These are phyloP conservation scores for Aureobasidium sp. DNA, from an alignment of 2,329 filamentous ascomycete genomes.

Conservation along the genomic window DNA sequence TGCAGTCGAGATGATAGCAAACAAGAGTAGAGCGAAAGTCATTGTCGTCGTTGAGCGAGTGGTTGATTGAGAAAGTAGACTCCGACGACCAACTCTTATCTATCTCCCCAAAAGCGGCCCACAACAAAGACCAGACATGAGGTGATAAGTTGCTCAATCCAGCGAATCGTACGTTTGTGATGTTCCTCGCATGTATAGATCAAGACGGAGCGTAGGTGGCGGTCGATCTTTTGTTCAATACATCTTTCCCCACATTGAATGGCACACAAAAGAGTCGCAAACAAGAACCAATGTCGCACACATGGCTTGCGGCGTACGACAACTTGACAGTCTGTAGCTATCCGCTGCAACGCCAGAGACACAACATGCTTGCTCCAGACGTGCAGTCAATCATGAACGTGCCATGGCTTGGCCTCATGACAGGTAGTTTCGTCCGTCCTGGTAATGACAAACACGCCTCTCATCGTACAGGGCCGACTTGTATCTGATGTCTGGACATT, in stretches of 20 bases:
- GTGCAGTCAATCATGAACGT: background rate
- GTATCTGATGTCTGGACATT: constrained; percentile 34
- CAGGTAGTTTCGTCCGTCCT: background rate
- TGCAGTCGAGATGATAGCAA: background rate
- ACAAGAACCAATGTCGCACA: background rate
- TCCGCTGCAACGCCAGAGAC: background rate
- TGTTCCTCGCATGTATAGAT: background rate
- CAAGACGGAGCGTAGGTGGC: background rate
- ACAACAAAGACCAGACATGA: background rate
- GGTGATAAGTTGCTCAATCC: background rate
- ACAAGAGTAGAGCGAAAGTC: background rate
- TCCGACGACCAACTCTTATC: background rate
- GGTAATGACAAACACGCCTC: background rate
- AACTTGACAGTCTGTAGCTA: background rate
- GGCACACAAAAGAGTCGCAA: background rate
- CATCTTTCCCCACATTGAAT: background rate
- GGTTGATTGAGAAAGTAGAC: background rate
- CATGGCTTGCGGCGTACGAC: background rate
- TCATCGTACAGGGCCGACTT: constrained; percentile 38
- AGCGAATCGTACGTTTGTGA: background rate
- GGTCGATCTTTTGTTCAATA: background rate
- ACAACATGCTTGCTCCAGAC: background rate
- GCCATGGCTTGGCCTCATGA: background rate
- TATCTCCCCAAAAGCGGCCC: background rate
- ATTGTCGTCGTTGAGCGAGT: background rate